Percentiles rank a stretch among this genome's conserved stretches.
Evolutionary conservation across 345 rosid species (phyloP).

Genomic region (Eutrema yunnanense): DNA sequence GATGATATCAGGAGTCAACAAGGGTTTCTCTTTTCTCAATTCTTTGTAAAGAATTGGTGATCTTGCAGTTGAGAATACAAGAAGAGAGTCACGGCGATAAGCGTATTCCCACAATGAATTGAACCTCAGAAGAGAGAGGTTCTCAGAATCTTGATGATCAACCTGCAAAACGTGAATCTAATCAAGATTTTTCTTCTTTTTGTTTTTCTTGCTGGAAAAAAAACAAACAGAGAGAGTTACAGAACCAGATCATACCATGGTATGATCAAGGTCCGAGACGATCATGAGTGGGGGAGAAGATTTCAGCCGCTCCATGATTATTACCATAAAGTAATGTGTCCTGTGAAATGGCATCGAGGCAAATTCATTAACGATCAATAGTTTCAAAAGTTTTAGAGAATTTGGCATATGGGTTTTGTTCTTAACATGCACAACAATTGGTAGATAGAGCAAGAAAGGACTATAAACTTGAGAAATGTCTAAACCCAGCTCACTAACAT

Average conservation of each 20-base stretch:
- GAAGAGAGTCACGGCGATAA: conserved; percentile 75
- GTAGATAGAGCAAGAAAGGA: background rate
- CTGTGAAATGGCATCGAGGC: background rate
- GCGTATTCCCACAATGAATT: conserved; percentile 86
- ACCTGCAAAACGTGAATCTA: conserved; percentile 45
- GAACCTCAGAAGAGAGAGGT: conserved; percentile 74
- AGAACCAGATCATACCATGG: conserved; percentile 57
- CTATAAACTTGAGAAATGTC: background rate
- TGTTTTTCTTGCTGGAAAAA: background rate
- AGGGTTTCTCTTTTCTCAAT: conserved; percentile 82
- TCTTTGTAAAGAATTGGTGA: conserved; percentile 69
- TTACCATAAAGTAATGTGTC: background rate
- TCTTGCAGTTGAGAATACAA: conserved; percentile 92
- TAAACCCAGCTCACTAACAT: background rate
- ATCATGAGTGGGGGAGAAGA: conserved; percentile 75
- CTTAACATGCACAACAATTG: background rate
- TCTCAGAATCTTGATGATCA: conserved; percentile 89
- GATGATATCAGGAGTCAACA: conserved; percentile 92
- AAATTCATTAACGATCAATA: background rate
- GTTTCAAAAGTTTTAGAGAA: background rate
- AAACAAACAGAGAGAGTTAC: background rate
- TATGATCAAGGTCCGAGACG: conserved; percentile 96
- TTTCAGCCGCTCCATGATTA: conserved; percentile 62
- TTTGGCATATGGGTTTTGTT: background rate
- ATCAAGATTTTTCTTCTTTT: background rate